These are phyloP conservation scores for Conringia planisiliqua DNA, from an alignment of 345 rosid genomes.

Conservation along the genomic window DNA sequence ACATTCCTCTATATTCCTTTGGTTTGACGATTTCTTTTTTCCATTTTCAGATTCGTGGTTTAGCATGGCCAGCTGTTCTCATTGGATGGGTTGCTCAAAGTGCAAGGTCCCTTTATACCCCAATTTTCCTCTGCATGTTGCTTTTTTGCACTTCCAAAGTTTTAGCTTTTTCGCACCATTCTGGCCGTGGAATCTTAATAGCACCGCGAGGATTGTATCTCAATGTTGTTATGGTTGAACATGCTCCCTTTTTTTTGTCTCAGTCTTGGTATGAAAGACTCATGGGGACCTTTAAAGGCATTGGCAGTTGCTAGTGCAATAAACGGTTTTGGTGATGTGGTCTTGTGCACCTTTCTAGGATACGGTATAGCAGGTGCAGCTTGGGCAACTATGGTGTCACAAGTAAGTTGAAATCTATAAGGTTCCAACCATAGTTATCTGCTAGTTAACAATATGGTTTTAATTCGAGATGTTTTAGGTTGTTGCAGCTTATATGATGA, in stretches of 20 bases:
- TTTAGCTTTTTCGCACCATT: neutral
- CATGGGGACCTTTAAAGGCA: conserved; percentile 96
- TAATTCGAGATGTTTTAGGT: conserved; percentile 43
- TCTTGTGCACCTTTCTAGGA: conserved; percentile 71
- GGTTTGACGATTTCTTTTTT: neutral
- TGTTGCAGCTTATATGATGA: conserved; percentile 83
- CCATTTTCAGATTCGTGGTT: conserved; percentile 65
- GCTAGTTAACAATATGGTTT: conserved; percentile 5
- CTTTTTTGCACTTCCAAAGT: neutral
- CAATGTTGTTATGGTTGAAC: conserved; percentile 6
- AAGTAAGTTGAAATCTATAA: conserved; percentile 43
- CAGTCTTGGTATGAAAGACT: conserved; percentile 98
- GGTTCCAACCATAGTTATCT: conserved; percentile 3
- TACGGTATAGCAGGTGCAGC: conserved; percentile 95
- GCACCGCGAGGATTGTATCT: neutral
- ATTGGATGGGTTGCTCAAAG: conserved; percentile 94
- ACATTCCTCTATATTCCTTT: neutral
- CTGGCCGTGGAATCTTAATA: neutral
- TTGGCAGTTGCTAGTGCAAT: conserved; percentile 68
- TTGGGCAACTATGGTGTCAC: conserved; percentile 94
- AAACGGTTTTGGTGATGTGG: conserved; percentile 70
- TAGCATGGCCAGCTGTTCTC: conserved; percentile 92
- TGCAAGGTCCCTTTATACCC: conserved; percentile 62
- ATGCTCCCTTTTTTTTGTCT: neutral
- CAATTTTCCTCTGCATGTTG: neutral